Evolutionary conservation across 176 grass and related monocot genomes (phyloP), one percentile per base, ranked within the genome.

Genomic region (Carex littledalei): DNA sequence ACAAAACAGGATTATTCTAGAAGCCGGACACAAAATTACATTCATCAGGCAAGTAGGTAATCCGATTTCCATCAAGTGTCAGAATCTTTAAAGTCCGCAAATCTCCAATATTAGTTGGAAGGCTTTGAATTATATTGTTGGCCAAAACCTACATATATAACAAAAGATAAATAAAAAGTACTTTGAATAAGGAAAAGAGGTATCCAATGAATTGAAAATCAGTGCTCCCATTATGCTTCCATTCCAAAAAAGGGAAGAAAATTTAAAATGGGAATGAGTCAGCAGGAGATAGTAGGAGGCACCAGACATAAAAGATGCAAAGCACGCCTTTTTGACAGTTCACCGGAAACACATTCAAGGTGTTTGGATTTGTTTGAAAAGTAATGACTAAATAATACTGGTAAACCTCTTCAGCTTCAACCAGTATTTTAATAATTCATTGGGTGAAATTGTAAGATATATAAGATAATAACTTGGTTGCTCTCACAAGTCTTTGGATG

Each of bases 401-500:
- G 14, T 56, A 78, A 22, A 78, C 34, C 53, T 57, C 24, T 56
- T 78, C 16, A 50, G 13, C 34, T 50, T 65, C 11, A 65, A 82
- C 41, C 61, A 60, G 60, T 47, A 65, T 63, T 49, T 47, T 39
- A 82, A 65, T 41, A 43, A 79, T n/a, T 89, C 34, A 86, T 85
- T 58, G 63, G 64, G 43, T 62, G 34, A 52, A 77, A 58, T 67
- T 26, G 47, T 52, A 89, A 13, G 18, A 29, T 85, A 4, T 80
- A 29, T 60, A 89, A 14, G 54, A 86, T 5, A 73, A 87, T 88
- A 47, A 26, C 52, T 69, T 37, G 84, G 52, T 78, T 57, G 61
- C 55, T 35, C 90, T 95, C 86, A 99, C 96, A 91, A 99, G 85
- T 83, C 93, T 94, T 90, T 99, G 96, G 88, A 99, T 89, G 86